Evolutionary conservation across 2,329 filamentous ascomycete species (phyloP).

Genomic region (Cordyceps militaris): DNA sequence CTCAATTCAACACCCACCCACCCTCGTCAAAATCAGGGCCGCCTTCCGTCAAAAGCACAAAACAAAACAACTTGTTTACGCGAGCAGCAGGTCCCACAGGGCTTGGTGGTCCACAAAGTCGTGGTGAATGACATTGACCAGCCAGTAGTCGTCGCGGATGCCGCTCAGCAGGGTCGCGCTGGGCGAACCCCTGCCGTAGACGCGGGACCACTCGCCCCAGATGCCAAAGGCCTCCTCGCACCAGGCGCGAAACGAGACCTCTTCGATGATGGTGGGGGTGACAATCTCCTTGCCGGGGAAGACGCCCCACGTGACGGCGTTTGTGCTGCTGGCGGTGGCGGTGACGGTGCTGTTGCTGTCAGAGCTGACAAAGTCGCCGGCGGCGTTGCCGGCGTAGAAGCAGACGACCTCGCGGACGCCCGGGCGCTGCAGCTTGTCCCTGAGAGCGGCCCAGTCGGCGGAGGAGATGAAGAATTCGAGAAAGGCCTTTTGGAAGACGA

Average conservation of each 20-base stretch:
- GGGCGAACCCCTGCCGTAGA: conserved; percentile 69
- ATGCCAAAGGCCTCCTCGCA: conserved; percentile 93
- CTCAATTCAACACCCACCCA: no score
- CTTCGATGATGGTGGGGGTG: conserved; percentile 93
- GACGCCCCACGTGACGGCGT: conserved; percentile 94
- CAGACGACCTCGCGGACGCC: conserved; percentile 62
- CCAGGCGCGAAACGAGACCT: conserved; percentile 91
- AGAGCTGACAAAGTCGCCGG: conserved; percentile 71
- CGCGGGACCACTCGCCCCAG: conserved; percentile 86
- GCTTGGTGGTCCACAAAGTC: conserved; percentile 64
- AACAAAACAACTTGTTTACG: not conserved
- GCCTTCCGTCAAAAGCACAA: not conserved
- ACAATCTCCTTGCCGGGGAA: conserved; percentile 95
- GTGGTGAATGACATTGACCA: conserved; percentile 87
- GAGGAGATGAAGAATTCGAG: conserved; percentile 88
- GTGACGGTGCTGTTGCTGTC: conserved; percentile 37
- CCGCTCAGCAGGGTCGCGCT: conserved; percentile 65
- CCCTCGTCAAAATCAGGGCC: no score
- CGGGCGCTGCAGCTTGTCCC: conserved; percentile 51
- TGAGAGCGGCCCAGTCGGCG: conserved; percentile 63
- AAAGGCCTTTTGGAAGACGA: conserved; percentile 97
- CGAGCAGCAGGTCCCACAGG: conserved; percentile 59
- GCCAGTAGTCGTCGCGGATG: conserved; percentile 65
- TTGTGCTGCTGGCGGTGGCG: conserved; percentile 56
- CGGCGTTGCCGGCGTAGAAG: conserved; percentile 78